Evolutionary conservation across 495 filamentous ascomycete species (phyloP).

Genomic region (Penicillium lividum): DNA sequence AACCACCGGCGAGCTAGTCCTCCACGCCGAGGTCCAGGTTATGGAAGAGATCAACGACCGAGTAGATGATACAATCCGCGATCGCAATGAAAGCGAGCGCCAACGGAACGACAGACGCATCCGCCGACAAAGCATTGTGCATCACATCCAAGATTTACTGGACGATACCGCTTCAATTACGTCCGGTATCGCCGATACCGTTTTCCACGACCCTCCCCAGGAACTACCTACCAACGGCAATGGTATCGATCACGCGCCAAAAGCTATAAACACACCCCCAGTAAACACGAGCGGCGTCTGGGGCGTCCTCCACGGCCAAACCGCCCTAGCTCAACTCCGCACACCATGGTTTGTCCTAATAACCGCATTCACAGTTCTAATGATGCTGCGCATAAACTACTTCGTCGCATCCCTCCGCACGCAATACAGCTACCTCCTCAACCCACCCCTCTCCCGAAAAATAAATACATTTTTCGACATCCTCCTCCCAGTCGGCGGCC

Average conservation of each 20-base stretch:
- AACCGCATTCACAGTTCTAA: constrained; percentile 80
- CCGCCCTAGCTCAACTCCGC: constrained; percentile 71
- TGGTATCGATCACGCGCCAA: constrained; percentile 1
- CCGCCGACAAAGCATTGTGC: constrained; percentile 66
- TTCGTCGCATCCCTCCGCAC: constrained; percentile 89
- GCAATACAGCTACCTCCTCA: constrained; percentile 83
- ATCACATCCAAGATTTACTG: constrained; percentile 73
- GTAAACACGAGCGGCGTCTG: constrained; percentile 74
- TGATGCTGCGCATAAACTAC: constrained; percentile 97
- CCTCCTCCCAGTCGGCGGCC: constrained; percentile 81
- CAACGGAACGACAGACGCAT: constrained; percentile 63
- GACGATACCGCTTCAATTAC: constrained; percentile 35
- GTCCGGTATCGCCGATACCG: constrained; percentile 12
- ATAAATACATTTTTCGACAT: constrained; percentile 90
- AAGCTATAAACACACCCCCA: constrained; percentile 32
- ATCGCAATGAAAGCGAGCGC: constrained; percentile 55
- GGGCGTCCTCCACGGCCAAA: constrained; percentile 80
- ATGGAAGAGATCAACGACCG: constrained; percentile 55
- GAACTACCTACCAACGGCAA: constrained; percentile 6
- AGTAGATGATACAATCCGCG: constrained; percentile 52
- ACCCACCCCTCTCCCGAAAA: constrained; percentile 53
- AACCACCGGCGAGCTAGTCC: constrained; percentile 79
- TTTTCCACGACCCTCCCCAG: constrained; percentile 18
- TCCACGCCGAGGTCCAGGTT: constrained; percentile 61
- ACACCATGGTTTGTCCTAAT: constrained; percentile 89